These are phyloP conservation scores for Posidonia oceanica DNA, from an alignment of 116 monocot species.

Conservation along the genomic window DNA sequence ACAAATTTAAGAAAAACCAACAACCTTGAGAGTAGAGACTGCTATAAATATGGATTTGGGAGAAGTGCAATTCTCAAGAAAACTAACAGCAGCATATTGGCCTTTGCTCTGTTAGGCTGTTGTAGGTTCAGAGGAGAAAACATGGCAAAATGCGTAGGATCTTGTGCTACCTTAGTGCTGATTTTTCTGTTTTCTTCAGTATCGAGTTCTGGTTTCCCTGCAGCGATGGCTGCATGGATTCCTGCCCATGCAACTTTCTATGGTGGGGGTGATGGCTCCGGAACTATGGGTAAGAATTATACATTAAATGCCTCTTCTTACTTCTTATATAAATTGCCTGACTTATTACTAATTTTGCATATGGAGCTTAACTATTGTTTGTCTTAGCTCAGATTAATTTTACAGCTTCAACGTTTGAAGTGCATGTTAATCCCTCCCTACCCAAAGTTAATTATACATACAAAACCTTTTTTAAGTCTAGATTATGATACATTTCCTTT, in stretches of 20 bases:
- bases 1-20: neutral
- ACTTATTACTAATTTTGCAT: no score
- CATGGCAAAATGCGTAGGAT: no score
- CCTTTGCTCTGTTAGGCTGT: no score
- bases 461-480: neutral
- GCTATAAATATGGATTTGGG: neutral
- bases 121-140: no score
- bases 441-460: neutral
- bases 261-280: constrained; percentile 55
- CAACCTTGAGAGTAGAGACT: neutral
- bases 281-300: constrained; percentile 46
- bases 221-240: constrained; percentile 9
- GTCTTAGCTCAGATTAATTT: no score
- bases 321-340: no score
- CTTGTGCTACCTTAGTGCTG: neutral
- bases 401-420: no score
- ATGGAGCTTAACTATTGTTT: no score
- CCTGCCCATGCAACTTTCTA: constrained; percentile 59
- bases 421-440: neutral
- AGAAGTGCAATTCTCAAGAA: neutral
- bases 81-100: neutral
- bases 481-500: neutral
- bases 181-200: neutral
- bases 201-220: neutral
- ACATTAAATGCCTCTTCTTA: neutral